These are phyloP conservation scores for Chalciporus pseudorubinellus DNA, from an alignment of 768 basidiomycete species.

Conservation along the genomic window DNA sequence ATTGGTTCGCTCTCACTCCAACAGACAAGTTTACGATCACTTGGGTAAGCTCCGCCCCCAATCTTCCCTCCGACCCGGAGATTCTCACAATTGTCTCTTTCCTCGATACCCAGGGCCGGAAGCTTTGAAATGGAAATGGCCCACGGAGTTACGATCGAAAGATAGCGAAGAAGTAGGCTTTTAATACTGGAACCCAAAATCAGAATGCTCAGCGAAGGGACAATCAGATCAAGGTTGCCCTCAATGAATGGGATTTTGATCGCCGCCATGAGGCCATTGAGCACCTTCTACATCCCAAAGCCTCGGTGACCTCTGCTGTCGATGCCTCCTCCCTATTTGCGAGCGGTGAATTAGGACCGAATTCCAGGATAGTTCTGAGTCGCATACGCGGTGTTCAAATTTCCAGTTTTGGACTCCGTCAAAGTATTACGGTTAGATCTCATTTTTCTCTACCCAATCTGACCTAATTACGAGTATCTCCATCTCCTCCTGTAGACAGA, in stretches of 20 bases:
- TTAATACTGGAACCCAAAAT: conserved; percentile 17
- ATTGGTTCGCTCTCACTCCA: conserved; percentile 7
- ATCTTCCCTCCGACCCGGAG: not conserved
- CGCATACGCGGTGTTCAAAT: conserved; percentile 38
- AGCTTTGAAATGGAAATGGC: conserved; percentile 44
- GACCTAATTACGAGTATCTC: conserved; percentile 19
- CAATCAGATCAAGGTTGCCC: conserved; percentile 46
- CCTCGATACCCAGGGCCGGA: conserved; percentile 29
- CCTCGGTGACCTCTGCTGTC: conserved; percentile 43
- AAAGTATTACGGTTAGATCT: conserved; percentile 43
- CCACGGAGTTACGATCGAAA: conserved; percentile 42
- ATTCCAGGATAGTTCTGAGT: conserved; percentile 28
- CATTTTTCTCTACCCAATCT: conserved; percentile 11
- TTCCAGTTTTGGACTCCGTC: conserved; percentile 38
- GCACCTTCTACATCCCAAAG: conserved; percentile 43
- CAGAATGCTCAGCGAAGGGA: conserved; percentile 22
- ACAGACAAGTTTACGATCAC: conserved; percentile 71
- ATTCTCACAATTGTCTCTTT: conserved; percentile 12
- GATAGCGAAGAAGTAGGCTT: conserved; percentile 46
- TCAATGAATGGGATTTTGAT: conserved; percentile 41
- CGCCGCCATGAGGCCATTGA: conserved; percentile 38
- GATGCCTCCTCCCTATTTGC: conserved; percentile 50
- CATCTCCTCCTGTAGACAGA: conserved; percentile 41
- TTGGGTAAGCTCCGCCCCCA: conserved; percentile 46
- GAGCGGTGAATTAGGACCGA: conserved; percentile 29